phyloP scores from a whole-genome alignment of 2,329 filamentous ascomycete species.

The Aspergillus brasiliensis region DNA sequence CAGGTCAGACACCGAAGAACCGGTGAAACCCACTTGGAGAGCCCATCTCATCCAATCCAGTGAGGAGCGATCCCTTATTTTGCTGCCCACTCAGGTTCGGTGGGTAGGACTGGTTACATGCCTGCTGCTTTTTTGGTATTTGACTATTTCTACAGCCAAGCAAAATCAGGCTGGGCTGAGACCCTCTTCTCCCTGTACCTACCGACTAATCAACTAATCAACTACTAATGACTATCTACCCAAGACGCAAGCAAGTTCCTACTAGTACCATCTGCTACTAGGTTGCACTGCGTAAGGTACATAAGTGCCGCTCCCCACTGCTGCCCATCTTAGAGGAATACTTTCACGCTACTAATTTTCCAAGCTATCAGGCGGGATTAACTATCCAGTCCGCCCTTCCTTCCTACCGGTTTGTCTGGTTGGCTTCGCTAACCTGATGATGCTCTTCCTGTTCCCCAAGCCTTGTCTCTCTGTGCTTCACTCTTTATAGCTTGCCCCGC shows the following conservation, averaged over 20 bases:
- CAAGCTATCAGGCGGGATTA: not conserved
- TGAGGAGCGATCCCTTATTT: not conserved
- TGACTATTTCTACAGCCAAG: too few species aligned
- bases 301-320: not conserved
- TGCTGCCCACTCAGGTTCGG: not conserved
- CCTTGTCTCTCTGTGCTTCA: not conserved
- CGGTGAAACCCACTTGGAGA: not conserved
- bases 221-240: too few species aligned
- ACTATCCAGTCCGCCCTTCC: not conserved
- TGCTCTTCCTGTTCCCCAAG: not conserved
- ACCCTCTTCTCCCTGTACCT: not conserved
- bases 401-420: not conserved
- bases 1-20: not conserved
- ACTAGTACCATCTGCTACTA: too few species aligned
- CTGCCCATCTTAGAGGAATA: not conserved
- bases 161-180: too few species aligned
- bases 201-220: not conserved
- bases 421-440: not conserved
- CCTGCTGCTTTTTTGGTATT: too few species aligned
- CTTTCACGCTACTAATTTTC: not conserved
- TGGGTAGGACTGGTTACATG: too few species aligned
- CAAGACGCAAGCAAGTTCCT: too few species aligned
- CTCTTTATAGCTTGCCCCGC: not conserved
- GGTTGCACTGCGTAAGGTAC: slow-evolving; percentile 3
- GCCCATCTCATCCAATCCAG: not conserved